phyloP scores from a whole-genome alignment of 805 yeast species.

The Pachysolen tannophilus region DNA sequence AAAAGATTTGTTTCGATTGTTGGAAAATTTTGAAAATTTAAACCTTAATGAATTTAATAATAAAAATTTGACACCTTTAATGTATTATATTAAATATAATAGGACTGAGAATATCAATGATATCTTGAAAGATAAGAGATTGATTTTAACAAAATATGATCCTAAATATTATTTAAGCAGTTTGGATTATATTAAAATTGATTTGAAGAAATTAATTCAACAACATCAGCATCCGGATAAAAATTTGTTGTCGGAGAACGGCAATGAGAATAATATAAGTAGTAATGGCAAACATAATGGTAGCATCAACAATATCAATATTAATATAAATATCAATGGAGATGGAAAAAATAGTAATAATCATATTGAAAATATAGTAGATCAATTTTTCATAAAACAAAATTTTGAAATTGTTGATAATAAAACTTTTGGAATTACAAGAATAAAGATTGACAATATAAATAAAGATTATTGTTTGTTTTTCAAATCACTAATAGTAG shows the following conservation, averaged over 20 bases:
- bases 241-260: conserved; percentile 5
- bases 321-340: conserved; percentile 12
- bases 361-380: conserved; percentile 26
- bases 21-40: conserved; percentile 28
- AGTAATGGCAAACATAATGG: too few species aligned
- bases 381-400: conserved; percentile 16
- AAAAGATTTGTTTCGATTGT: conserved; percentile 34
- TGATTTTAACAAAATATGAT: conserved; percentile 33
- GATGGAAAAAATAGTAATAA: conserved; percentile 13
- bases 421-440: conserved; percentile 23
- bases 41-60: conserved; percentile 56
- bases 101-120: conserved; percentile 49
- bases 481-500: conserved; percentile 10
- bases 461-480: conserved; percentile 20
- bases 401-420: conserved; percentile 15
- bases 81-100: conserved; percentile 62
- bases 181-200: conserved; percentile 38
- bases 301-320: conserved; percentile 7
- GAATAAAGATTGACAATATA: conserved; percentile 25
- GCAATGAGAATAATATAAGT: conserved; percentile 14
- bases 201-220: conserved; percentile 10
- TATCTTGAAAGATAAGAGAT: conserved; percentile 40
- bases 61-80: conserved; percentile 59
- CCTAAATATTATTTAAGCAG: conserved; percentile 25
- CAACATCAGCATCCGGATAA: neutral